A percentile compares a stretch with the other conserved stretches of the same genome.
Conservation (phyloP, 1,139 yeast genomes). For the Debaryomycetaceae sp. region DNA sequence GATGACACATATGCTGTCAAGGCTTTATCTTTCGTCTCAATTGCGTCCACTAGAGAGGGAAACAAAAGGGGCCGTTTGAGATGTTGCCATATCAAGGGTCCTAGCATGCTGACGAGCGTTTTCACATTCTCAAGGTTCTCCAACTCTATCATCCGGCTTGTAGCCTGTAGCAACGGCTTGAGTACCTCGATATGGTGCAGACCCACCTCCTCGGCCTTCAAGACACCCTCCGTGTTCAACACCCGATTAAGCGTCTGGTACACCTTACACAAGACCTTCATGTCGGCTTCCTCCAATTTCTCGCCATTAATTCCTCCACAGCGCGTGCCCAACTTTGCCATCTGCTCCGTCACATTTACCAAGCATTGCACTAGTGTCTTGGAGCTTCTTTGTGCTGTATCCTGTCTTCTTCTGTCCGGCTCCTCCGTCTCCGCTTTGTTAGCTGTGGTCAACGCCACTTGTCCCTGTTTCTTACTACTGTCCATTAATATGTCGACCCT, state of each 20-base stretch:
- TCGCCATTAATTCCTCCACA: background rate
- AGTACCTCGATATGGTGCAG: background rate
- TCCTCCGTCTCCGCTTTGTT: background rate
- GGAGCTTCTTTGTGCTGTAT: background rate
- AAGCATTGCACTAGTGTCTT: background rate
- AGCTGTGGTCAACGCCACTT: background rate
- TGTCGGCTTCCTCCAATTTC: background rate
- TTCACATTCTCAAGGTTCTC: constrained; percentile 1
- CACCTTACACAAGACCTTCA: background rate
- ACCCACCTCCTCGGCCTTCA: background rate
- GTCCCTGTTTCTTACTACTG: background rate
- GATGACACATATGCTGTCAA: background rate
- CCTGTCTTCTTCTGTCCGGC: background rate
- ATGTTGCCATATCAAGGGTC: constrained; percentile 7
- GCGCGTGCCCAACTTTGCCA: background rate
- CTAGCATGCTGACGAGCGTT: constrained; percentile 3
- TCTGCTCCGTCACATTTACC: background rate
- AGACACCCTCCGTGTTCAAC: background rate
- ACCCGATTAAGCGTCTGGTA: background rate
- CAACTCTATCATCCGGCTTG: background rate
- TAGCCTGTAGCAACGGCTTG: background rate
- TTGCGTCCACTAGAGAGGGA: background rate
- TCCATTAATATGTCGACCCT: background rate
- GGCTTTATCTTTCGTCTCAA: background rate
- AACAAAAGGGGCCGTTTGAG: constrained; percentile 4